Evolutionary conservation across 164 flowering plant species (phyloP).

Genomic region (Kingdonia uniflora): DNA sequence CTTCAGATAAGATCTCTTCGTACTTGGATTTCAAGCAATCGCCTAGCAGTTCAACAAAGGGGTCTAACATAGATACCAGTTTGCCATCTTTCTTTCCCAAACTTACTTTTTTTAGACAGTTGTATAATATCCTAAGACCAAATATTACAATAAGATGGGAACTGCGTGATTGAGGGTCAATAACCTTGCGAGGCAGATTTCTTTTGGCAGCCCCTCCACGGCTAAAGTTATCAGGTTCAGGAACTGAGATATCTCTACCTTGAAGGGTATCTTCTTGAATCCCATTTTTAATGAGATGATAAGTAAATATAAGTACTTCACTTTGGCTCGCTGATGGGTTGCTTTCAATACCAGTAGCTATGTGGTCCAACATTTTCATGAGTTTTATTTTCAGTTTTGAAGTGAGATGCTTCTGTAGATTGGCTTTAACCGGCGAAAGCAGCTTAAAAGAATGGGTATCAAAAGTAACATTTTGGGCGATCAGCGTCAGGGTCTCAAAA

Average conservation of each 20-base stretch:
- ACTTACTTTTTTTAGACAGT: conserved; percentile 45
- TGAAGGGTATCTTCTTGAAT: conserved; percentile 26
- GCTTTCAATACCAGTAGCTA: conserved; percentile 71
- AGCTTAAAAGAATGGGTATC: conserved; percentile 58
- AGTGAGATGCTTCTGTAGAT: conserved; percentile 53
- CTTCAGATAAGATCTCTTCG: conserved; percentile 55
- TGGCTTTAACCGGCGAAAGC: conserved; percentile 51
- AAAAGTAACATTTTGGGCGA: conserved; percentile 69
- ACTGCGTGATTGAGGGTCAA: conserved; percentile 22
- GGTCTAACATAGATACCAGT: conserved; percentile 61
- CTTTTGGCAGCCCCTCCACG: conserved; percentile 6
- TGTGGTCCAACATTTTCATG: conserved; percentile 52
- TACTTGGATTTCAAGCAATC: conserved; percentile 68
- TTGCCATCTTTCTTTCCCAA: conserved; percentile 32
- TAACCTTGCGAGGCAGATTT: conserved; percentile 9
- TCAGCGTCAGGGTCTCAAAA: conserved; percentile 59
- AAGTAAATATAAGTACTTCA: conserved; percentile 61
- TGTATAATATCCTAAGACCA: conserved; percentile 57
- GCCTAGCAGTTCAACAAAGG: conserved; percentile 52
- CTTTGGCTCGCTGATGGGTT: conserved; percentile 63
- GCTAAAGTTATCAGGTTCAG: conserved; percentile 1
- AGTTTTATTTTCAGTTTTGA: conserved; percentile 60
- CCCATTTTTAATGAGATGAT: conserved; percentile 65
- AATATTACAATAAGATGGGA: conserved; percentile 68
- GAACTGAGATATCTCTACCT: conserved; percentile 10